Evolutionary conservation across 2,329 filamentous ascomycete species (phyloP).

Genomic region (Fusarium albosuccineum): DNA sequence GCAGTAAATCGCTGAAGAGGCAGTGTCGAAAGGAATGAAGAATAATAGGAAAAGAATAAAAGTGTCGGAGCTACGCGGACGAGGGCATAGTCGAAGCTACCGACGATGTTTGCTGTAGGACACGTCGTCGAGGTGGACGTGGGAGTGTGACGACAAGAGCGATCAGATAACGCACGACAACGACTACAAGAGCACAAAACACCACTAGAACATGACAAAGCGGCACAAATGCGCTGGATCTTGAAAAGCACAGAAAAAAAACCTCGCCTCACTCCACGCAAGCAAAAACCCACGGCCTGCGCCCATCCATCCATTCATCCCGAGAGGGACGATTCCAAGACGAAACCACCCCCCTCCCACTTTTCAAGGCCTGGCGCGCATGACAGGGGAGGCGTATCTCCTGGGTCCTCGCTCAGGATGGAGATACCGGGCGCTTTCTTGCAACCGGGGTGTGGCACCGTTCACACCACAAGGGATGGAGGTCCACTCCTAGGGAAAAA

Average conservation of each 20-base stretch:
- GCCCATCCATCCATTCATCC: too few relatives aligned
- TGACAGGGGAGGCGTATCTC: background rate
- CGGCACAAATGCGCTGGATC: background rate
- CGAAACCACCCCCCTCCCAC: background rate
- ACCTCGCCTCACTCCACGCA: slow-evolving; percentile 18
- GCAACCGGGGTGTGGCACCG: too few relatives aligned
- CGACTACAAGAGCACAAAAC: background rate
- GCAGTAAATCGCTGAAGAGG: background rate
- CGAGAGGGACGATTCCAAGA: background rate
- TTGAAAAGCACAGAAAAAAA: background rate
- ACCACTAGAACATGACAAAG: background rate
- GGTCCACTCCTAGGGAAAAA: too few relatives aligned
- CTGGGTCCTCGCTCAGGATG: too few relatives aligned
- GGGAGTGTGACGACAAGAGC: background rate
- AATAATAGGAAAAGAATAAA: background rate
- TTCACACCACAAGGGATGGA: too few relatives aligned
- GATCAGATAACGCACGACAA: background rate
- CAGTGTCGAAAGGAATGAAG: background rate
- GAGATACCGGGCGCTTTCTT: too few relatives aligned
- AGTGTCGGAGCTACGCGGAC: background rate
- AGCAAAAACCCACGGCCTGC: background rate
- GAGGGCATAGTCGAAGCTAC: background rate
- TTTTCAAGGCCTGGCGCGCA: background rate
- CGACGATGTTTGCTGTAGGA: background rate
- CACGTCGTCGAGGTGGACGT: background rate